A percentile compares a stretch with the other conserved stretches of the same genome.
These are phyloP conservation scores for Rhodocollybia butyracea DNA, from an alignment of 768 basidiomycete genomes.

Conservation along the genomic window DNA sequence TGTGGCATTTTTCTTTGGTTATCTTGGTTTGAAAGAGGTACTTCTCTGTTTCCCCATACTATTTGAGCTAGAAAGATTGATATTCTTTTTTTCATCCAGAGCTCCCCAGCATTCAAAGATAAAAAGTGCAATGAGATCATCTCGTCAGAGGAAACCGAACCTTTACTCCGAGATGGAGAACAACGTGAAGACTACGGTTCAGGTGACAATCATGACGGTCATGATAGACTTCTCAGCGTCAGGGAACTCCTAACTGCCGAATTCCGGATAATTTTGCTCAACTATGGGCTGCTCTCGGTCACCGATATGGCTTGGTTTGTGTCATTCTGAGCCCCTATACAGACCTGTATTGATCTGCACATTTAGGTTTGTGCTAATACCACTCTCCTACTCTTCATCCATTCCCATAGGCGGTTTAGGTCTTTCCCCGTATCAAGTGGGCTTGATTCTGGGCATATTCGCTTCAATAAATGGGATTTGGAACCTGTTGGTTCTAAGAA, in stretches of 20 bases:
- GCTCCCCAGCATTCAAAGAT: background rate
- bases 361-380: constrained; percentile 25
- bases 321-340: too few species aligned
- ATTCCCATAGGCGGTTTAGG: constrained; percentile 50
- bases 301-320: constrained; percentile 25
- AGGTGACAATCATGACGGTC: background rate
- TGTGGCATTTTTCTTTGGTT: constrained; percentile 17
- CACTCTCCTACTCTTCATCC: constrained; percentile 41
- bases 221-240: constrained; percentile 11
- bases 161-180: background rate
- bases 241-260: constrained; percentile 21
- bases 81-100: background rate
- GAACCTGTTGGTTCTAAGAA: constrained; percentile 51
- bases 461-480: constrained; percentile 52
- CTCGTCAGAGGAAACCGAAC: background rate
- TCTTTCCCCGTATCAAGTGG: constrained; percentile 46
- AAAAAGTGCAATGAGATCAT: background rate
- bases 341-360: too few species aligned
- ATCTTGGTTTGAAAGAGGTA: constrained; percentile 26
- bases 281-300: constrained; percentile 25
- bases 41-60: background rate
- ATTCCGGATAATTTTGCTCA: constrained; percentile 21
- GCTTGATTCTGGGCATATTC: constrained; percentile 41
- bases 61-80: background rate
- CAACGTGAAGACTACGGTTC: background rate